These are phyloP conservation scores for Boletus eberwhitei DNA, from an alignment of 768 basidiomycete genomes.

Conservation along the genomic window DNA sequence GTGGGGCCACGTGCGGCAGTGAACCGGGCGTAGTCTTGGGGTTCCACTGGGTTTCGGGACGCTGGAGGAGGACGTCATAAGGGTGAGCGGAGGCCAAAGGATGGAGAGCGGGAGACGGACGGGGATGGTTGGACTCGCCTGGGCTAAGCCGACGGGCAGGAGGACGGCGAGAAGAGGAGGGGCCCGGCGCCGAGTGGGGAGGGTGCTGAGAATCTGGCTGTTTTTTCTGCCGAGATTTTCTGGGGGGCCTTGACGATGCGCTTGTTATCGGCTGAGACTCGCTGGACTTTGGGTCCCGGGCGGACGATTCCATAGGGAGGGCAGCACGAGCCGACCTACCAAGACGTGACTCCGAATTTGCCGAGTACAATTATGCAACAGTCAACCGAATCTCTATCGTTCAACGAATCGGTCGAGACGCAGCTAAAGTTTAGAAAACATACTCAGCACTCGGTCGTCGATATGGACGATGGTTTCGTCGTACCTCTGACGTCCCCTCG, in stretches of 20 bases:
- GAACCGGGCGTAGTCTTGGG: constrained; percentile 29
- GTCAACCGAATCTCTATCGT: constrained; percentile 11
- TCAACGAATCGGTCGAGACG: constrained; percentile 1
- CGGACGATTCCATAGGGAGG: constrained; percentile 48
- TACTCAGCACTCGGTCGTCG: constrained; percentile 13
- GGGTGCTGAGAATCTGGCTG: constrained; percentile 31
- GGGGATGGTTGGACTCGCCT: constrained; percentile 16
- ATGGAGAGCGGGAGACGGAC: constrained; percentile 14
- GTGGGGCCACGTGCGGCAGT: constrained; percentile 38
- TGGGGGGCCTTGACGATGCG: constrained; percentile 37
- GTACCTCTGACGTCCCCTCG: constrained; percentile 17
- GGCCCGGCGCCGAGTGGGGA: constrained; percentile 15
- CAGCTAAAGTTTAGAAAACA: constrained; percentile 4
- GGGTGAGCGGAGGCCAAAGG: background rate
- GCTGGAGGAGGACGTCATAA: constrained; percentile 13
- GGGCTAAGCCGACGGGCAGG: constrained; percentile 28
- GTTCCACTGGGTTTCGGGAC: constrained; percentile 18
- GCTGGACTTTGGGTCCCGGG: constrained; percentile 42
- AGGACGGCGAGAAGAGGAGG: constrained; percentile 25
- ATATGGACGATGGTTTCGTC: constrained; percentile 8
- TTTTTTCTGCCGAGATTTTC: constrained; percentile 55
- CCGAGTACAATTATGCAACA: constrained; percentile 21
- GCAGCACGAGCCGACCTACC: constrained; percentile 19
- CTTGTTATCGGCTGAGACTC: constrained; percentile 41
- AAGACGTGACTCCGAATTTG: constrained; percentile 31